Conservation (phyloP, 441 rosid species). For the Raphanus hybrid region DNA sequence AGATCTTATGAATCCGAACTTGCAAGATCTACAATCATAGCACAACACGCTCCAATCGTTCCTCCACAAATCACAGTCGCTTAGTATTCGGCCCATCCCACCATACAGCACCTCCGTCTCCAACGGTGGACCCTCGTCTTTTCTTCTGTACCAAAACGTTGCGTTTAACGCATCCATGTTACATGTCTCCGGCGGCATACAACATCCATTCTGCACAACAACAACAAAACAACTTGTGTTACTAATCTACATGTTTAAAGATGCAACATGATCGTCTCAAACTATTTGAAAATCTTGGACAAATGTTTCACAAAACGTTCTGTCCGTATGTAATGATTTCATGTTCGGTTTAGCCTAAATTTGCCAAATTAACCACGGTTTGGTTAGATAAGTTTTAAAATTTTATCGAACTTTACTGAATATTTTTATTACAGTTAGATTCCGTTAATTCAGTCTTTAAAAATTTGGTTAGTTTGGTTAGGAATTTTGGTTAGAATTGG, state of each 20-base stretch:
- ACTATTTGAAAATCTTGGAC: neutral
- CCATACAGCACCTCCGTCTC: conserved; percentile 10
- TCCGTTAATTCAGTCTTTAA: no score
- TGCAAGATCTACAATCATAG: conserved; percentile 65
- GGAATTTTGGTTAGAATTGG: no score
- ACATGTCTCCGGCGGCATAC: conserved; percentile 68
- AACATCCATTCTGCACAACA: conserved; percentile 65
- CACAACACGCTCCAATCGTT: conserved; percentile 56
- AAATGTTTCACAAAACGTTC: neutral
- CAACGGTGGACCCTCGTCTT: conserved; percentile 31
- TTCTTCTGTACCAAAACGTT: conserved; percentile 59
- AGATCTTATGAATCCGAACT: conserved; percentile 51
- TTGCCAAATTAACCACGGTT: neutral
- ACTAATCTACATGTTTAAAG: neutral
- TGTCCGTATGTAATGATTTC: no score
- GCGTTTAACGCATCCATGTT: conserved; percentile 66
- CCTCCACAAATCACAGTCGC: conserved; percentile 61
- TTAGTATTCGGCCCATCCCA: conserved; percentile 7
- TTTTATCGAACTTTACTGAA: neutral
- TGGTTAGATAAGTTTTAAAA: neutral
- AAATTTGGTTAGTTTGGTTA: no score
- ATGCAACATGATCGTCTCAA: neutral
- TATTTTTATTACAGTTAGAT: no score
- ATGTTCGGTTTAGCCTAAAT: neutral
- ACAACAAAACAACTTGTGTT: neutral